These are phyloP conservation scores for Kurtzmaniella cleridarum DNA, from an alignment of 805 yeast species.

Conservation along the genomic window DNA sequence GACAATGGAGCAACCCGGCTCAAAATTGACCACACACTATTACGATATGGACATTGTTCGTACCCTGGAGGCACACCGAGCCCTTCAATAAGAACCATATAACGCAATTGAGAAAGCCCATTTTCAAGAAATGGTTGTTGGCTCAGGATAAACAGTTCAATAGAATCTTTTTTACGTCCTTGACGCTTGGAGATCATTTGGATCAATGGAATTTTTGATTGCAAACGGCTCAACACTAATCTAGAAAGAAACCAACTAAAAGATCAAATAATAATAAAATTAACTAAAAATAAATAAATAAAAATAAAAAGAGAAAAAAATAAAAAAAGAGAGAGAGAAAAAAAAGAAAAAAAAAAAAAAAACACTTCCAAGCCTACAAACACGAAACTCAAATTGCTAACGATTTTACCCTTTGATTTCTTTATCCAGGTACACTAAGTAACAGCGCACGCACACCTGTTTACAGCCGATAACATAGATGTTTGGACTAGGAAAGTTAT, in stretches of 20 bases:
- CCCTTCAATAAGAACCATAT: conserved; percentile 39
- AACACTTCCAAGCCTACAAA: no score
- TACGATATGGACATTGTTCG: conserved; percentile 60
- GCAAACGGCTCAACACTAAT: neutral
- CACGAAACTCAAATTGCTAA: no score
- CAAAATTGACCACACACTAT: conserved; percentile 77
- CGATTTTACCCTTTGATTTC: no score
- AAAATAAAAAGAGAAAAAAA: no score
- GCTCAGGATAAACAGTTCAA: conserved; percentile 33
- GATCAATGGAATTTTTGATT: neutral
- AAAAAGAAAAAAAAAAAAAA: no score
- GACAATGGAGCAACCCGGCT: conserved; percentile 57
- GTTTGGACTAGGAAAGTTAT: conserved; percentile 59
- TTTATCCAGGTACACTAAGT: no score
- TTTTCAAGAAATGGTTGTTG: conserved; percentile 31
- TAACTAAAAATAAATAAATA: no score
- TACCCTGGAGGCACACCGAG: conserved; percentile 36
- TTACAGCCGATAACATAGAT: conserved; percentile 13
- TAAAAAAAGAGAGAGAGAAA: no score
- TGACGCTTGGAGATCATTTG: conserved; percentile 3
- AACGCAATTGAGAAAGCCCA: conserved; percentile 29
- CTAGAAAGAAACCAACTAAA: neutral
- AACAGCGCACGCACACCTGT: no score
- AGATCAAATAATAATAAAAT: neutral
- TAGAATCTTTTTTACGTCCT: conserved; percentile 32